phyloP scores from a whole-genome alignment of 148 eudicot genomes.

The Fagopyrum esculentum region DNA sequence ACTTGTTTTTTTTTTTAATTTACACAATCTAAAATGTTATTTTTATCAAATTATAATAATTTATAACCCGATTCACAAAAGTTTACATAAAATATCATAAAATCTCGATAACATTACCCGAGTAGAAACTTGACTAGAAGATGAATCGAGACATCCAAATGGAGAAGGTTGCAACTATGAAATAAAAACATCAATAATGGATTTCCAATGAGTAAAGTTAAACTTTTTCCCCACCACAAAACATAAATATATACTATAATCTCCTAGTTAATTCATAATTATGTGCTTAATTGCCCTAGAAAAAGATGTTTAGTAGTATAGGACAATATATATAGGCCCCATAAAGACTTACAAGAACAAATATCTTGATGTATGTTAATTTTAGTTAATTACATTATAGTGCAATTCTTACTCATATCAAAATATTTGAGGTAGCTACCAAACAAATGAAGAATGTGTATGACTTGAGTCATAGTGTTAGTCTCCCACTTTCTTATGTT shows the following conservation, averaged over 20 bases:
- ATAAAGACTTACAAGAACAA: not conserved
- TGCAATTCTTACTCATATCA: not conserved
- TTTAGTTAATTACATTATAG: not conserved
- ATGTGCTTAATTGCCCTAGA: no score
- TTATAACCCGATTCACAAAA: no score
- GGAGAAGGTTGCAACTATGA: not conserved
- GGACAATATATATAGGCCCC: no score
- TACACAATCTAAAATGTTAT: no score
- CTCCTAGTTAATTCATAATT: not conserved
- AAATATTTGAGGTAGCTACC: not conserved
- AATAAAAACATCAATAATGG: not conserved
- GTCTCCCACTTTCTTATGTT: not conserved
- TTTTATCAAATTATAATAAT: no score
- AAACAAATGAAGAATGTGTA: not conserved
- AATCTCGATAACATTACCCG: no score
- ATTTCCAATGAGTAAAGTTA: slow-evolving; percentile 8
- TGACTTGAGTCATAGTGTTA: not conserved
- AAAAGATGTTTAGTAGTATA: no score
- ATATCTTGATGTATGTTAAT: not conserved
- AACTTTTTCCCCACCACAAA: slow-evolving; percentile 6
- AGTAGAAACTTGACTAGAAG: not conserved
- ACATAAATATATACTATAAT: not conserved
- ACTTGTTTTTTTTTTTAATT: no score
- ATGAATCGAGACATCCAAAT: not conserved
- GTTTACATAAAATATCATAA: no score